phyloP scores from a whole-genome alignment of 208 protist genomes.

The Leptomonas pyrrhocoris region DNA sequence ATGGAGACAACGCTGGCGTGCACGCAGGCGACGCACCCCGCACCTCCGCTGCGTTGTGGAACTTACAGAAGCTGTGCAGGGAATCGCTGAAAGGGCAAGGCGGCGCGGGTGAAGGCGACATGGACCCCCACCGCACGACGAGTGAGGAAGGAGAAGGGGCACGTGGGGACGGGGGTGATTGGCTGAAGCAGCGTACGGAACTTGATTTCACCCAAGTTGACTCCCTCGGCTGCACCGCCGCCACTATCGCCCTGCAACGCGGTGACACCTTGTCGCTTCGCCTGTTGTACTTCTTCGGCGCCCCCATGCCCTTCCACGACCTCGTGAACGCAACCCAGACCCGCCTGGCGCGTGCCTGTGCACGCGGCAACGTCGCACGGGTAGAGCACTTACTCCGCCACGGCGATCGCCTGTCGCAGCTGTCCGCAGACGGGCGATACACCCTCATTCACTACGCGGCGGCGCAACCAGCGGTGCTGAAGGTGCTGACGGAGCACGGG shows the following conservation, averaged over 20 bases:
- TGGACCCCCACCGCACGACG: too few species aligned
- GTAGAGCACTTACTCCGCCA: conserved; percentile 68
- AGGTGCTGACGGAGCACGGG: conserved; percentile 48
- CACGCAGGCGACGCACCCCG: not conserved
- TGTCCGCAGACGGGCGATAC: conserved; percentile 83
- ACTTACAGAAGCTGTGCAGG: conserved; percentile 8
- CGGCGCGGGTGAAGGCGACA: too few species aligned
- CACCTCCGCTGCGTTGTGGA: conserved; percentile 4
- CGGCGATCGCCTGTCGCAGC: conserved; percentile 50
- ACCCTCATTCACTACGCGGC: conserved; percentile 87
- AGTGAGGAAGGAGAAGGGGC: too few species aligned
- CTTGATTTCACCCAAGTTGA: conserved; percentile 47
- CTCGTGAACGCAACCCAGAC: conserved; percentile 71
- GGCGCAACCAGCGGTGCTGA: conserved; percentile 49
- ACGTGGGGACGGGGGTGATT: too few species aligned
- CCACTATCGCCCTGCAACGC: conserved; percentile 38
- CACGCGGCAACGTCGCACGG: conserved; percentile 48
- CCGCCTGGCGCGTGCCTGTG: conserved; percentile 65
- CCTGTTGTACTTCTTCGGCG: conserved; percentile 67
- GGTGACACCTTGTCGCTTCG: conserved; percentile 52
- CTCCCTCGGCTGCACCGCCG: conserved; percentile 16
- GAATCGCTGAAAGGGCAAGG: not conserved
- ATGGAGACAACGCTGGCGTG: not conserved
- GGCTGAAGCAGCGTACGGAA: conserved; percentile 10
- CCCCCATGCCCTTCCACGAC: conserved; percentile 13